phyloP scores from a whole-genome alignment of 2,329 filamentous ascomycete genomes.

The Diplocarpon rosae region DNA sequence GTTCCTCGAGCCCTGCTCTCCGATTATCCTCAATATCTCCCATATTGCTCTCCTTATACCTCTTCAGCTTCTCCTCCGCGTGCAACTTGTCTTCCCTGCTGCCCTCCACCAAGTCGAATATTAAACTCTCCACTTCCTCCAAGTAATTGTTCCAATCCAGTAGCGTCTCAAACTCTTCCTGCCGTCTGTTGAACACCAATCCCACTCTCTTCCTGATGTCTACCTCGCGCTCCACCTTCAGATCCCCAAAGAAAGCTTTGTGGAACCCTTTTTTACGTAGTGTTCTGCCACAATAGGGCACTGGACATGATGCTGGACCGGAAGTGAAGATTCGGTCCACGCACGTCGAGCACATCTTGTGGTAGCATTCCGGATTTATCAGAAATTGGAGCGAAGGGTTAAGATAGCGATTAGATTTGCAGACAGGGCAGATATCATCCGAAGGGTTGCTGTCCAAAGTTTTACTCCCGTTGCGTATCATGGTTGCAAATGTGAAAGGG shows the following conservation, averaged over 20 bases:
- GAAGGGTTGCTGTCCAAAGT: constrained; percentile 18
- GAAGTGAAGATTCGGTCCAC: constrained; percentile 89
- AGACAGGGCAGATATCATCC: constrained; percentile 81
- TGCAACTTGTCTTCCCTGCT: constrained; percentile 43
- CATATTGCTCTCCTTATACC: constrained; percentile 66
- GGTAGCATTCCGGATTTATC: constrained; percentile 97
- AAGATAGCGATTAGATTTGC: constrained; percentile 92
- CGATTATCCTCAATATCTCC: constrained; percentile 54
- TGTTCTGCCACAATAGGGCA: constrained; percentile 78
- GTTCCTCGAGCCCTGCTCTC: constrained; percentile 41
- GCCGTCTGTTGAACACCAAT: constrained; percentile 71
- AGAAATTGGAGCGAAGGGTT: constrained; percentile 90
- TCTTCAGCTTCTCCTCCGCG: constrained; percentile 41
- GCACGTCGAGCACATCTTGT: constrained; percentile 96
- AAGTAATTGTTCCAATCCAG: constrained; percentile 88
- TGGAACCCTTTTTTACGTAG: constrained; percentile 78
- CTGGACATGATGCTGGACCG: constrained; percentile 84
- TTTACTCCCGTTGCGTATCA: constrained; percentile 15
- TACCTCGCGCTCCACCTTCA: constrained; percentile 82
- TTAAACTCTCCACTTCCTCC: constrained; percentile 81
- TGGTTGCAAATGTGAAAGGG: constrained; percentile 7
- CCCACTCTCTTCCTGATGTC: constrained; percentile 78
- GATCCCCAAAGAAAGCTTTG: constrained; percentile 79
- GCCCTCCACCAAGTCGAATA: constrained; percentile 74
- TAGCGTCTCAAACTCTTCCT: constrained; percentile 84